A percentile compares a stretch with the other conserved stretches of the same genome.
phyloP scores from a whole-genome alignment of 371 early-diverging fungal genomes.

The Mucor saturninus region DNA sequence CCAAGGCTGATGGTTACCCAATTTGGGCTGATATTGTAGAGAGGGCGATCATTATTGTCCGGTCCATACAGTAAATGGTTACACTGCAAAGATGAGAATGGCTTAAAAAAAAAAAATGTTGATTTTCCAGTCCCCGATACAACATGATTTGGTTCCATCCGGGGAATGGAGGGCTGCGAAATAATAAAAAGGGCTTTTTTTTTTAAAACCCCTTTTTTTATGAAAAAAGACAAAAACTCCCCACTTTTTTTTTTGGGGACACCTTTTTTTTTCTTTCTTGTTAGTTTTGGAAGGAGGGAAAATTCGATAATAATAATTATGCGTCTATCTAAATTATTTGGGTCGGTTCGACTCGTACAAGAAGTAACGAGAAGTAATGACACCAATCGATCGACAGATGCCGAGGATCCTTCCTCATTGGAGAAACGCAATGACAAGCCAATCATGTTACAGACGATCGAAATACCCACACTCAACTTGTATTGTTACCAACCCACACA shows the following conservation, averaged over 20 bases:
- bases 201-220: no score
- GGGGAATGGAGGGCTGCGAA: no score
- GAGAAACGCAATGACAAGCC: background rate
- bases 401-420: background rate
- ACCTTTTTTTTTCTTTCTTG: slow-evolving; percentile 7
- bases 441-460: background rate
- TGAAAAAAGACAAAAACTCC: no score
- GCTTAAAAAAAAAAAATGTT: background rate
- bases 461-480: background rate
- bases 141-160: no score
- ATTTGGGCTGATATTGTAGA: no score
- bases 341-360: slow-evolving; percentile 54
- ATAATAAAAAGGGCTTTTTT: no score
- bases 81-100: no score
- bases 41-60: no score
- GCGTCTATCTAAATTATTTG: slow-evolving; percentile 47
- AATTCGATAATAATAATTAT: background rate
- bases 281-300: background rate
- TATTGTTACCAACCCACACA: background rate
- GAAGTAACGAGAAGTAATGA: slow-evolving; percentile 47
- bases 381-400: slow-evolving; percentile 5
- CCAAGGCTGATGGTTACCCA: no score
- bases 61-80: no score
- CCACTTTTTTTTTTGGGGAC: no score
- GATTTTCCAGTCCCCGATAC: no score